phyloP scores from a whole-genome alignment of 2,329 filamentous ascomycete genomes.

The Hymenoscyphus repandus region DNA sequence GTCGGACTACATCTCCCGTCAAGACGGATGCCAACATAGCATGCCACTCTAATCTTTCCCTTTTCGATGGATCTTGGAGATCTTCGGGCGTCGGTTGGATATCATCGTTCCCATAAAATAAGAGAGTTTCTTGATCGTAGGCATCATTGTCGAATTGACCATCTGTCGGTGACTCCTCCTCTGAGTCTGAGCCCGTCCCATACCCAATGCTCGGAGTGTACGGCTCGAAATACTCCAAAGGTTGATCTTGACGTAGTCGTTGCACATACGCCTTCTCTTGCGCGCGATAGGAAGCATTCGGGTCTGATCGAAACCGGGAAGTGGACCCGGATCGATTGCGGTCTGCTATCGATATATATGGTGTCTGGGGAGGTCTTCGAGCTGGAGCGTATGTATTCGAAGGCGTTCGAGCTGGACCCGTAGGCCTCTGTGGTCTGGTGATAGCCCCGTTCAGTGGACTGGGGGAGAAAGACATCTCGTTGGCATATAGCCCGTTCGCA shows the following conservation, averaged over 20 bases:
- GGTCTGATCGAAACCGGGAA: slow-evolving; percentile 54
- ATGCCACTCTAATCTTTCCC: slow-evolving; percentile 94
- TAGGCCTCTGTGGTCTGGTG: slow-evolving; percentile 60
- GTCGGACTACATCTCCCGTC: slow-evolving; percentile 92
- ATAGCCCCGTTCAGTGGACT: slow-evolving; percentile 39
- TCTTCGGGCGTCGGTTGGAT: slow-evolving; percentile 87
- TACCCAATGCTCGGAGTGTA: slow-evolving; percentile 65
- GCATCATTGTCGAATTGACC: slow-evolving; percentile 70
- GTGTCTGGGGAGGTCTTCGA: slow-evolving; percentile 45
- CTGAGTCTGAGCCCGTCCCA: slow-evolving; percentile 70
- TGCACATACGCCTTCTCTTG: slow-evolving; percentile 96
- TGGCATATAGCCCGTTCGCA: slow-evolving; percentile 18
- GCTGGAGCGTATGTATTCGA: slow-evolving; percentile 74
- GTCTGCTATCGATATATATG: slow-evolving; percentile 36
- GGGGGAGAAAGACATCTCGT: slow-evolving; percentile 20
- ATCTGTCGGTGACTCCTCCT: slow-evolving; percentile 87
- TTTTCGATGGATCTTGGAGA: slow-evolving; percentile 77
- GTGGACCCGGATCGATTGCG: slow-evolving; percentile 52
- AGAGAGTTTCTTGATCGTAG: slow-evolving; percentile 85
- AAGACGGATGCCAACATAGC: slow-evolving; percentile 94
- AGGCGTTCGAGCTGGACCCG: slow-evolving; percentile 64
- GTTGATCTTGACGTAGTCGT: slow-evolving; percentile 75
- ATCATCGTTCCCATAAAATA: slow-evolving; percentile 89
- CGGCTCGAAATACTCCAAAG: slow-evolving; percentile 46
- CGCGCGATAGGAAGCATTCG: slow-evolving; percentile 68